Conservation (phyloP, 371 early-diverging fungal genomes). For the Dinochytrium kinnereticum region DNA sequence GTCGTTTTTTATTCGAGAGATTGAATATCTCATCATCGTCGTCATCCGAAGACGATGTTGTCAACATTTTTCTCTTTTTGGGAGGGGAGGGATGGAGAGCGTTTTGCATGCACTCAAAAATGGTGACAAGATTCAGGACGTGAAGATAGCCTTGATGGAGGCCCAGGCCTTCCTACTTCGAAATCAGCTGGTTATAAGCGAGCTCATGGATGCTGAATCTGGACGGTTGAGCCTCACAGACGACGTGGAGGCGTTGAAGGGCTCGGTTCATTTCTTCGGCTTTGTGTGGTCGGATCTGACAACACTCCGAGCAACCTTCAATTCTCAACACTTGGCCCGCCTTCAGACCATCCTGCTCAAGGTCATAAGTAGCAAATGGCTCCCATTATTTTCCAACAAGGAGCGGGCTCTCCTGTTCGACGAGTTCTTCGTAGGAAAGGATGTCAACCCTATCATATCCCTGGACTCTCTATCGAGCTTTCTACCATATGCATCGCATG, state of each 20-base stretch:
- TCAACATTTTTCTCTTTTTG: conserved; percentile 2
- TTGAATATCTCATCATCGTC: conserved; percentile 8
- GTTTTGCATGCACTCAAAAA: not conserved
- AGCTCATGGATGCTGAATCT: not conserved
- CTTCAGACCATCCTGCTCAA: not conserved
- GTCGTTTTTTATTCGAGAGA: not conserved
- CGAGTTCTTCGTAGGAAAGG: conserved; percentile 2
- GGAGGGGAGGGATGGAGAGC: not conserved
- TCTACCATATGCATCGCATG: not conserved
- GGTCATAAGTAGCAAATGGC: not conserved
- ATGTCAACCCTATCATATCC: not conserved
- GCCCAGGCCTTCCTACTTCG: not conserved
- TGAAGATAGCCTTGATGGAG: not conserved
- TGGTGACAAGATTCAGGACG: not conserved
- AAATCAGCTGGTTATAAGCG: not conserved
- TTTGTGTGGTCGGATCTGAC: not conserved
- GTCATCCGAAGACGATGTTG: not conserved
- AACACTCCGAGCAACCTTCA: not conserved
- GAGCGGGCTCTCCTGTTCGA: not conserved
- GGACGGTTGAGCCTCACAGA: not conserved
- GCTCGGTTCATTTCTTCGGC: not conserved
- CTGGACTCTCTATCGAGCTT: not conserved
- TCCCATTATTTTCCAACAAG: not conserved
- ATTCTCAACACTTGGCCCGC: not conserved
- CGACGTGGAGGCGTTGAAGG: not conserved